phyloP scores from a whole-genome alignment of 306 rosid genomes.

The Citrullus colocynthis region DNA sequence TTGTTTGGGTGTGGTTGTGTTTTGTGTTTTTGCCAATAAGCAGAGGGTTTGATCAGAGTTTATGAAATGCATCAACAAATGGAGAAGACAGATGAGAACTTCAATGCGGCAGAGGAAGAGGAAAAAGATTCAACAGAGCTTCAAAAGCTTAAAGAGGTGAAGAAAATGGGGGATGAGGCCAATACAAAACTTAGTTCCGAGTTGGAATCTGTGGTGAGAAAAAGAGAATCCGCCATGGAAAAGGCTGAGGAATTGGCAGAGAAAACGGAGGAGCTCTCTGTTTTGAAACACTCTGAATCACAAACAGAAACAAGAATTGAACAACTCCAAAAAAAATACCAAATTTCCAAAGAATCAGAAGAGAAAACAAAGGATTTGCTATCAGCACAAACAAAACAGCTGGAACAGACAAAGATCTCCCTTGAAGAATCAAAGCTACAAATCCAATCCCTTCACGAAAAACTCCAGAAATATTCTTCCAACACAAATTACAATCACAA shows the following conservation, averaged over 20 bases:
- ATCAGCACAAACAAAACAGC: constrained; percentile 43
- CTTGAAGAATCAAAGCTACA: constrained; percentile 53
- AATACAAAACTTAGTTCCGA: constrained; percentile 5
- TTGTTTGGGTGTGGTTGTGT: background rate
- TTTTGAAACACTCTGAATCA: constrained; percentile 27
- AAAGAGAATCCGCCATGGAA: background rate
- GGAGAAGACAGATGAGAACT: constrained; percentile 6
- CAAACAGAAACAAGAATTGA: constrained; percentile 17
- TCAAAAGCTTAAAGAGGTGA: constrained; percentile 17
- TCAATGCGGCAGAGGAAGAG: constrained; percentile 20
- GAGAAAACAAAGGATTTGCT: constrained; percentile 39
- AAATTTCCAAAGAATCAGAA: constrained; percentile 38
- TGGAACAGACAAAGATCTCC: constrained; percentile 36
- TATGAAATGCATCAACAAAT: constrained; percentile 1
- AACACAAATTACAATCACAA: background rate
- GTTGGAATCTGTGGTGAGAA: constrained; percentile 18
- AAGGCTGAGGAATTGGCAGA: background rate
- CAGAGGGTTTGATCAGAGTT: background rate
- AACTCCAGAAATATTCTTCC: constrained; percentile 7
- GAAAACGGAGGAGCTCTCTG: constrained; percentile 9
- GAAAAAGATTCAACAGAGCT: constrained; percentile 16
- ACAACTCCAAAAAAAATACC: constrained; percentile 35
- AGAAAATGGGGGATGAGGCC: constrained; percentile 10
- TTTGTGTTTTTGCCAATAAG: background rate
- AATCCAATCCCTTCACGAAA: constrained; percentile 27